These are phyloP conservation scores for Chernovozyma aurita DNA, from an alignment of 1,139 yeast genomes.

Conservation along the genomic window DNA sequence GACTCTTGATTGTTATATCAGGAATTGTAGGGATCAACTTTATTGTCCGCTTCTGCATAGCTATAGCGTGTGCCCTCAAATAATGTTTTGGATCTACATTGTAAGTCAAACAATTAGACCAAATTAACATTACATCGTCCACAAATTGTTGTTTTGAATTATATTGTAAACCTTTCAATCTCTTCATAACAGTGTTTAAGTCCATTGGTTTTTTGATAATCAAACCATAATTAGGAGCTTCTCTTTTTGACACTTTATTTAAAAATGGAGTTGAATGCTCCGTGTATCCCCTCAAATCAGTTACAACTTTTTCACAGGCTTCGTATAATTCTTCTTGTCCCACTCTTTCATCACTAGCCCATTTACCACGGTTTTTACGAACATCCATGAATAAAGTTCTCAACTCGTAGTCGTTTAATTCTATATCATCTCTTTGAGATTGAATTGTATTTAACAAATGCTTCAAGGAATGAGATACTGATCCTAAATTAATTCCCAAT, in stretches of 20 bases:
- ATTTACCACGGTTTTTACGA: slow-evolving; percentile 89
- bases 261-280: slow-evolving; percentile 96
- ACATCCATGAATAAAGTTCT: slow-evolving; percentile 87
- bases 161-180: slow-evolving; percentile 76
- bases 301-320: slow-evolving; percentile 91
- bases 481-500: slow-evolving; percentile 55
- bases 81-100: slow-evolving; percentile 96
- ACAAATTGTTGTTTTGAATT: slow-evolving; percentile 84
- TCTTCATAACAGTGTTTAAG: slow-evolving; percentile 87
- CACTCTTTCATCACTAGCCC: slow-evolving; percentile 92
- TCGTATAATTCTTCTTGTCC: slow-evolving; percentile 98
- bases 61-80: slow-evolving; percentile 84
- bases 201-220: slow-evolving; percentile 96
- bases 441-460: slow-evolving; percentile 78
- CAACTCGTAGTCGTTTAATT: slow-evolving; percentile 79
- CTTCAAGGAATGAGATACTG: slow-evolving; percentile 77
- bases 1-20: slow-evolving; percentile 71
- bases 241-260: slow-evolving; percentile 91
- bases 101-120: slow-evolving; percentile 91
- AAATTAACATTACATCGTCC: slow-evolving; percentile 87
- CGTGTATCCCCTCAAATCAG: slow-evolving; percentile 85
- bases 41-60: slow-evolving; percentile 89
- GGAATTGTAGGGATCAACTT: slow-evolving; percentile 82
- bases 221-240: slow-evolving; percentile 93
- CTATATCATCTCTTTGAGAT: slow-evolving; percentile 66